Percentiles rank a stretch among this genome's conserved stretches.
Evolutionary conservation across 2,329 filamentous ascomycete genomes (phyloP).

Genomic region (Hymenoscyphus infarciens): DNA sequence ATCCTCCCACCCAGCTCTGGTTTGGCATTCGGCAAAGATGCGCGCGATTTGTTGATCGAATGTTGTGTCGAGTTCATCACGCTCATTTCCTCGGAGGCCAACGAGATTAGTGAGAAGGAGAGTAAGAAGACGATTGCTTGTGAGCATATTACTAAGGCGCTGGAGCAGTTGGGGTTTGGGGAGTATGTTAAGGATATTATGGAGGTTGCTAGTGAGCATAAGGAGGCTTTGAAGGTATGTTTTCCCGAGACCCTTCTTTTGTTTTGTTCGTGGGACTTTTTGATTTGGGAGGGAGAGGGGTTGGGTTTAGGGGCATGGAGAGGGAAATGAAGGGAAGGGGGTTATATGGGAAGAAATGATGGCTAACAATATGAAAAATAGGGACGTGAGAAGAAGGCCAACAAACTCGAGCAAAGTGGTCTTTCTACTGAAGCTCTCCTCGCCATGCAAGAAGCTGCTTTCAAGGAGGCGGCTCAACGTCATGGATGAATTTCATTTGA

Average conservation of each 20-base stretch:
- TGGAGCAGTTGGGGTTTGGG: conserved; percentile 86
- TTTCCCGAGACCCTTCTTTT: conserved; percentile 5
- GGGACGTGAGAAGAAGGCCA: conserved; percentile 94
- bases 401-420: conserved; percentile 93
- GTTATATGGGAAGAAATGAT: not conserved
- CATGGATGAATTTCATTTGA: conserved; percentile 28
- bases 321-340: not conserved
- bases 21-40: conserved; percentile 89
- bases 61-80: conserved; percentile 99
- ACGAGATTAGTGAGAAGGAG: conserved; percentile 98
- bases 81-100: conserved; percentile 95
- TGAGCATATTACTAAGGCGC: conserved; percentile 93
- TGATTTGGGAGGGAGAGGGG: not conserved
- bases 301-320: not conserved
- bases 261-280: not conserved
- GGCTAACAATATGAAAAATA: conserved; percentile 37
- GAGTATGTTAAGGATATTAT: conserved; percentile 88
- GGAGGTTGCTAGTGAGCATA: conserved; percentile 85
- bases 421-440: conserved; percentile 88
- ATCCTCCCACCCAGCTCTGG: conserved; percentile 77
- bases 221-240: conserved; percentile 83
- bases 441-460: conserved; percentile 85
- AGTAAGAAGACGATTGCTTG: conserved; percentile 99
- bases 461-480: conserved; percentile 61
- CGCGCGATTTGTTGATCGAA: conserved; percentile 91